These are phyloP conservation scores for Capsicum chinense DNA, from an alignment of 257 asterid genomes.

Conservation along the genomic window DNA sequence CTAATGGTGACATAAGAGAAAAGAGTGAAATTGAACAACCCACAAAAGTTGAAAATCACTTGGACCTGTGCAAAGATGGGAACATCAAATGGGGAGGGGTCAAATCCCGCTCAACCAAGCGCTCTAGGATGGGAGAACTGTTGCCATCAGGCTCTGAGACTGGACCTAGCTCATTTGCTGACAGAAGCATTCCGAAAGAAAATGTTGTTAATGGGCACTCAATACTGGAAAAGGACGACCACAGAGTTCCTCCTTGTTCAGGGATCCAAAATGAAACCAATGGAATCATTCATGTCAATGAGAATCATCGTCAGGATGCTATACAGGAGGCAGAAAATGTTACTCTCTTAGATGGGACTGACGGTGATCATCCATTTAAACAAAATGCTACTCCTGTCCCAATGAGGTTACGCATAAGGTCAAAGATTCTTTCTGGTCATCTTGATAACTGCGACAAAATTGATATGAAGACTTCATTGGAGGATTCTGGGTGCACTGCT, in stretches of 20 bases:
- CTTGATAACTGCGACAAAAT: conserved; percentile 44
- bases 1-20: conserved; percentile 46
- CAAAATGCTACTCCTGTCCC: conserved; percentile 54
- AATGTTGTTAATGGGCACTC: conserved; percentile 48
- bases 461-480: conserved; percentile 42
- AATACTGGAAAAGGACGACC: conserved; percentile 42
- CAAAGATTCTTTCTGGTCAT: conserved; percentile 52
- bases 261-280: conserved; percentile 47
- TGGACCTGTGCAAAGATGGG: conserved; percentile 68
- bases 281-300: conserved; percentile 42
- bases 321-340: conserved; percentile 43
- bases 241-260: conserved; percentile 38
- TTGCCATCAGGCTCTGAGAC: conserved; percentile 45
- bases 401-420: conserved; percentile 69
- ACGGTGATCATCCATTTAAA: conserved; percentile 38
- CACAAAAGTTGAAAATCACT: conserved; percentile 41
- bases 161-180: conserved; percentile 50
- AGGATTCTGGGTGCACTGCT: conserved; percentile 41
- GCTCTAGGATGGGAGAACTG: conserved; percentile 65
- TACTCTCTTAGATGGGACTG: conserved; percentile 43
- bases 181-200: conserved; percentile 46
- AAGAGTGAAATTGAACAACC: conserved; percentile 44
- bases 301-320: conserved; percentile 34
- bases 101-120: conserved; percentile 80
- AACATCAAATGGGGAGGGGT: conserved; percentile 89